phyloP scores from a whole-genome alignment of 495 filamentous ascomycete species.

The Chaetomium fimeti region DNA sequence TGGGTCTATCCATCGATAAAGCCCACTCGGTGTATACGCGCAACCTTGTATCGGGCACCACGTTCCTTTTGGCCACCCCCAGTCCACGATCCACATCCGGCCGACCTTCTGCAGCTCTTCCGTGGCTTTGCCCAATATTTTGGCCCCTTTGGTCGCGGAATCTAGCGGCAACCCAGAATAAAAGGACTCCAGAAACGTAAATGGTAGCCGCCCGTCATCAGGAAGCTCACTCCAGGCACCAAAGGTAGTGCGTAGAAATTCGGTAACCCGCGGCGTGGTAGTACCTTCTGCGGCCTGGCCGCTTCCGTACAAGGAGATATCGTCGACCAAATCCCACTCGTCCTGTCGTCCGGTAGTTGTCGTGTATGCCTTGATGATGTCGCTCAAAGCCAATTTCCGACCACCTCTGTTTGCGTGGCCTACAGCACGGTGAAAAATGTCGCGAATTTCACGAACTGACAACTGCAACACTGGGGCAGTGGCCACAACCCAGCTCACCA shows the following conservation, averaged over 20 bases:
- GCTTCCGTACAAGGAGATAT: neutral
- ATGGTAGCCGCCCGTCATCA: neutral
- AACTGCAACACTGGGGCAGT: neutral
- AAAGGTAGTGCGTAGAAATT: neutral
- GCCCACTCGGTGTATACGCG: neutral
- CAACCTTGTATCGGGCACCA: neutral
- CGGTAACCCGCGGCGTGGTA: neutral
- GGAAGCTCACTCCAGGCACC: neutral
- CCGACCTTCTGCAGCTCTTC: neutral
- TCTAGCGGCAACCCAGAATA: neutral
- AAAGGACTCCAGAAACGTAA: neutral
- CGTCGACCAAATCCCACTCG: constrained; percentile 1
- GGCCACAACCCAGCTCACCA: neutral
- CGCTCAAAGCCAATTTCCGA: neutral
- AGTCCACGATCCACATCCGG: neutral
- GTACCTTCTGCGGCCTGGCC: too few relatives aligned
- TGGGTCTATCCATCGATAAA: neutral
- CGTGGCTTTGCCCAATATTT: neutral
- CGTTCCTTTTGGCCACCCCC: constrained; percentile 4
- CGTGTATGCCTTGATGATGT: neutral
- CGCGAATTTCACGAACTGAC: neutral
- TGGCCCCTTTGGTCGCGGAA: too few relatives aligned
- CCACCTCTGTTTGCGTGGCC: neutral
- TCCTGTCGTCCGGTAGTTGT: neutral
- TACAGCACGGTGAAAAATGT: neutral